Percentiles rank a stretch among this genome's conserved stretches.
These are phyloP conservation scores for Penicillium odoratum DNA, from an alignment of 495 filamentous ascomycete species.

Conservation along the genomic window DNA sequence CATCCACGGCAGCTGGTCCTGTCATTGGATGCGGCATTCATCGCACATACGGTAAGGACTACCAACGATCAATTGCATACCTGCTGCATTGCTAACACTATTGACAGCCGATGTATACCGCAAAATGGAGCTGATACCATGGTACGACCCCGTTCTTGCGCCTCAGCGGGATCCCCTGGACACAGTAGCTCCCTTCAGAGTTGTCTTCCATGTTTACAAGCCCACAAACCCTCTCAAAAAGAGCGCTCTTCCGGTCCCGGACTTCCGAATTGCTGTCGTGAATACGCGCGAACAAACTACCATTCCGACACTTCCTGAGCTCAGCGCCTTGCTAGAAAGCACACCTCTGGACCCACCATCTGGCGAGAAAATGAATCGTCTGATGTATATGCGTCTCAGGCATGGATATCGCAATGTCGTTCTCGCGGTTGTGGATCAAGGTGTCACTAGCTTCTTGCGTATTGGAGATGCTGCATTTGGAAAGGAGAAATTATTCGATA, in stretches of 20 bases:
- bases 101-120: conserved; percentile 64
- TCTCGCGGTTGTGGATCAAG: conserved; percentile 84
- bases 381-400: conserved; percentile 70
- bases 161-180: conserved; percentile 15
- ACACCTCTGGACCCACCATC: conserved; percentile 64
- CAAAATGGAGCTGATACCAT: conserved; percentile 71
- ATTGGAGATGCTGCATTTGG: conserved; percentile 78
- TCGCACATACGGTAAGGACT: conserved; percentile 61
- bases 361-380: conserved; percentile 48
- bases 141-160: conserved; percentile 57
- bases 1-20: conserved; percentile 56
- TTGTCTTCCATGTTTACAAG: conserved; percentile 81
- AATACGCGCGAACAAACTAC: conserved; percentile 65
- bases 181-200: conserved; percentile 57
- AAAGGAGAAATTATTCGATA: conserved; percentile 67
- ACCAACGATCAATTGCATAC: background rate
- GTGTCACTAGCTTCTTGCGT: conserved; percentile 82
- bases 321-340: conserved; percentile 65
- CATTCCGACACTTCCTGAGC: conserved; percentile 70
- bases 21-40: conserved; percentile 76
- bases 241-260: conserved; percentile 67
- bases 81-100: conserved; percentile 3
- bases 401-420: conserved; percentile 83
- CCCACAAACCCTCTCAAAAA: conserved; percentile 71
- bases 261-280: conserved; percentile 80